Evolutionary conservation across 805 yeast genomes (phyloP).

Genomic region (Candida ortonii): DNA sequence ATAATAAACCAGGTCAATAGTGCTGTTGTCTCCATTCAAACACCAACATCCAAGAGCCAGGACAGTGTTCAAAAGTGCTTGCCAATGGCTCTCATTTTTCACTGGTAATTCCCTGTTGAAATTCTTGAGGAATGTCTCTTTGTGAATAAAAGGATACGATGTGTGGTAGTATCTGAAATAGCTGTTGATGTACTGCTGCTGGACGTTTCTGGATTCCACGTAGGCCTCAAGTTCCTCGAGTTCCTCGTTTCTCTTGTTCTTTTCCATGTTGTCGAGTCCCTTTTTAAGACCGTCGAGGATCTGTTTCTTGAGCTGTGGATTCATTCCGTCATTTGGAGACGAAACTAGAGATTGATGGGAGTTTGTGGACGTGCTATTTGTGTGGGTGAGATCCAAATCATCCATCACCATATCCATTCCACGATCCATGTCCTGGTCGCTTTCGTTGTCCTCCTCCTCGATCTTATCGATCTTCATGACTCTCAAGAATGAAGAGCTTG

Average conservation of each 20-base stretch:
- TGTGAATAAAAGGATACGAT: conserved; percentile 58
- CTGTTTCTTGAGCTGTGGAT: conserved; percentile 18
- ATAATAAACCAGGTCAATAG: conserved; percentile 54
- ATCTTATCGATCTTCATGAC: conserved; percentile 33
- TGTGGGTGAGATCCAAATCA: conserved; percentile 14
- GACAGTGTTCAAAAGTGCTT: conserved; percentile 52
- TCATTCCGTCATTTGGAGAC: conserved; percentile 13
- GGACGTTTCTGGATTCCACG: conserved; percentile 21
- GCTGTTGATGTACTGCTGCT: conserved; percentile 35
- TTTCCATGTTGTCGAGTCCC: conserved; percentile 21
- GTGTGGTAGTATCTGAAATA: conserved; percentile 61
- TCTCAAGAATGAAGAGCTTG: conserved; percentile 51
- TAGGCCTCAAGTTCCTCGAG: conserved; percentile 20
- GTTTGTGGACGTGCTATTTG: conserved; percentile 1
- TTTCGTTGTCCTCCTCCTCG: conserved; percentile 23
- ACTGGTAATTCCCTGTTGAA: conserved; percentile 41
- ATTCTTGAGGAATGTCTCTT: conserved; percentile 49
- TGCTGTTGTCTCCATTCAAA: conserved; percentile 49
- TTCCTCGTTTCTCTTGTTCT: conserved; percentile 14
- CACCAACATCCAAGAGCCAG: conserved; percentile 73
- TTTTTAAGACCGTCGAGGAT: conserved; percentile 21
- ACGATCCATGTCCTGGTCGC: conserved; percentile 18
- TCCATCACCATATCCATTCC: conserved; percentile 16
- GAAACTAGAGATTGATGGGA: conserved; percentile 1
- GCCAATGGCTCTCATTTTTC: conserved; percentile 47